Conservation (phyloP, 352 stramenopile genomes). For the Globisporangium solare region DNA sequence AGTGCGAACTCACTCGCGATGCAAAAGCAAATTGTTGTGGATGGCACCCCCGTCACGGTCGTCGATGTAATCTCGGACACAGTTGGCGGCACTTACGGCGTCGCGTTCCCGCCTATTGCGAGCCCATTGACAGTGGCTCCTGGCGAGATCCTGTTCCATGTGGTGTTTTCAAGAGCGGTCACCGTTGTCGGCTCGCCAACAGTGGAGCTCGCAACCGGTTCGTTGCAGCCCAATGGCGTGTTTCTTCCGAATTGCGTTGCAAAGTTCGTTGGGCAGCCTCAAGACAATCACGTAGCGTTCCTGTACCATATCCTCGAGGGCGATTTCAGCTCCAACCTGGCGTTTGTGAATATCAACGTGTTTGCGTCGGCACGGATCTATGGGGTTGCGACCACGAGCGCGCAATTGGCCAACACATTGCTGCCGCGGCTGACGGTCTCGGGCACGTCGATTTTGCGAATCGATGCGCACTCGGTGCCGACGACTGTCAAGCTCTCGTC, state of each 20-base stretch:
- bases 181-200: constrained; percentile 36
- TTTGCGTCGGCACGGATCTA: constrained; percentile 38
- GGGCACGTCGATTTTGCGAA: constrained; percentile 21
- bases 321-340: constrained; percentile 51
- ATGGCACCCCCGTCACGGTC: constrained; percentile 38
- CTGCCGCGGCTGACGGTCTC: constrained; percentile 39
- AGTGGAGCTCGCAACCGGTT: constrained; percentile 57
- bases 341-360: constrained; percentile 39
- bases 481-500: constrained; percentile 62
- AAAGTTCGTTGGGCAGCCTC: constrained; percentile 36
- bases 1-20: constrained; percentile 22
- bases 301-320: constrained; percentile 56
- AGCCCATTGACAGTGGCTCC: constrained; percentile 47
- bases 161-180: constrained; percentile 58
- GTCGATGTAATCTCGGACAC: constrained; percentile 44
- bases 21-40: constrained; percentile 36
- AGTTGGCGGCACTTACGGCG: constrained; percentile 46
- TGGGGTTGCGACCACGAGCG: constrained; percentile 40
- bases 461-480: constrained; percentile 54
- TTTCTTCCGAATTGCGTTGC: constrained; percentile 46
- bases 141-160: constrained; percentile 63
- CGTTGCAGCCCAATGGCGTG: constrained; percentile 34
- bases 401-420: constrained; percentile 17
- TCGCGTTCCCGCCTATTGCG: constrained; percentile 43
- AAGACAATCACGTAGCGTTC: constrained; percentile 46